A percentile compares a stretch with the other conserved stretches of the same genome.
Evolutionary conservation across 2,329 filamentous ascomycete genomes (phyloP).

Genomic region (Sclerotinia sclerotiorum): DNA sequence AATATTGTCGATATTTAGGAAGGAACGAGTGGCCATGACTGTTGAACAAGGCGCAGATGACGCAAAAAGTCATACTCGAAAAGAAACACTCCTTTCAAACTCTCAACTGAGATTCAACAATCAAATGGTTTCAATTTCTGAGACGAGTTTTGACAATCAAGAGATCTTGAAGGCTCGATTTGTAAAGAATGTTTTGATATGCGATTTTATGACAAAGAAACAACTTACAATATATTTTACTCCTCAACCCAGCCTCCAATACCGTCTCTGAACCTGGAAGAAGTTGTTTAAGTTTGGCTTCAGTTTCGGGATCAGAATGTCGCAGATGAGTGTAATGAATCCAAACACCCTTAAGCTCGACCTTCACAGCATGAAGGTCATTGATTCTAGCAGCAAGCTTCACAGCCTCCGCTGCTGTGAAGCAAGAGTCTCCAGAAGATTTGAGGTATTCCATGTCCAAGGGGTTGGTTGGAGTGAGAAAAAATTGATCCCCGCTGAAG

Average conservation of each 20-base stretch:
- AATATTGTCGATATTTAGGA: background rate
- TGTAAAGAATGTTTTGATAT: no score
- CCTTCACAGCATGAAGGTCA: slow-evolving; percentile 27
- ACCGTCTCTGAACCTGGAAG: slow-evolving; percentile 30
- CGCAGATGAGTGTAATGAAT: slow-evolving; percentile 39
- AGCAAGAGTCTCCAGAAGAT: slow-evolving; percentile 37
- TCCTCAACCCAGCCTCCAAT: slow-evolving; percentile 26
- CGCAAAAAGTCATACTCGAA: no score
- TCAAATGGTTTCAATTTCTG: background rate
- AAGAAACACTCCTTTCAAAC: background rate
- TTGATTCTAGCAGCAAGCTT: slow-evolving; percentile 35
- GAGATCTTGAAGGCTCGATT: no score
- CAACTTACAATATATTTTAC: slow-evolving; percentile 17
- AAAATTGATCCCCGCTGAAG: slow-evolving; percentile 6
- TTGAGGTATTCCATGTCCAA: slow-evolving; percentile 35
- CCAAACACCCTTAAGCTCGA: slow-evolving; percentile 36
- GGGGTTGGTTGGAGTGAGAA: no score
- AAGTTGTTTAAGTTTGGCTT: slow-evolving; percentile 34
- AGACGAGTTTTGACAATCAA: background rate
- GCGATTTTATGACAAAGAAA: no score
- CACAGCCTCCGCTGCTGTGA: slow-evolving; percentile 35
- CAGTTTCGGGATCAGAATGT: slow-evolving; percentile 27
- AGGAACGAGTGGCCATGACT: background rate
- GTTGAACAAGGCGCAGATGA: background rate
- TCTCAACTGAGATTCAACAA: background rate